A percentile compares a stretch with the other conserved stretches of the same genome.
These are phyloP conservation scores for Ophiostoma novo-ulmi DNA, from an alignment of 2,329 filamentous ascomycete species.

Conservation along the genomic window DNA sequence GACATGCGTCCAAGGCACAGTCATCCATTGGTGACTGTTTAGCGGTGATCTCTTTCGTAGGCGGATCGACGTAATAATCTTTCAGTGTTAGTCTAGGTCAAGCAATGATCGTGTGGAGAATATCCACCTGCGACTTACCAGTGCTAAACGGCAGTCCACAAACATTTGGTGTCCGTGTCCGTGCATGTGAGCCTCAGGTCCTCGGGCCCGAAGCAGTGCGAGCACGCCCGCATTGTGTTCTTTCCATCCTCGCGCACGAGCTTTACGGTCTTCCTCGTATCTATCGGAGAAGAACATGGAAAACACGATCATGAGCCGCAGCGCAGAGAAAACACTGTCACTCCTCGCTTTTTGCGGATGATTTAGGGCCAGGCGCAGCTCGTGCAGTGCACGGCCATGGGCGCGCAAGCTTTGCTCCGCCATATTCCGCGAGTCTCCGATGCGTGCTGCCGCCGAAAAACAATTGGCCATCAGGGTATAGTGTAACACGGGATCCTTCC, in stretches of 20 bases:
- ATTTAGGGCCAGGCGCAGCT: slow-evolving; percentile 26
- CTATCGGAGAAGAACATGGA: slow-evolving; percentile 29
- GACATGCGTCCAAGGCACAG: slow-evolving; percentile 26
- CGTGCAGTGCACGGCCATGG: slow-evolving; percentile 28
- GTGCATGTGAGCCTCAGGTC: slow-evolving; percentile 25
- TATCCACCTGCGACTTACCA: slow-evolving; percentile 20
- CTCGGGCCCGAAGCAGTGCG: slow-evolving; percentile 24
- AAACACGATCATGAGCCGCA: slow-evolving; percentile 29
- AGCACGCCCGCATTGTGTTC: slow-evolving; percentile 27
- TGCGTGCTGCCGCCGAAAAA: slow-evolving; percentile 25
- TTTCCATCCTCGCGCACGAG: slow-evolving; percentile 27
- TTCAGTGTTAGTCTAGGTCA: not conserved
- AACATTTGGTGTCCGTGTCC: slow-evolving; percentile 29
- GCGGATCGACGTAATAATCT: slow-evolving; percentile 26
- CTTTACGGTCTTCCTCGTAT: slow-evolving; percentile 26
- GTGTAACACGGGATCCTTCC: slow-evolving; percentile 26
- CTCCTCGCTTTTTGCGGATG: slow-evolving; percentile 23
- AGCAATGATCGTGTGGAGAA: not conserved
- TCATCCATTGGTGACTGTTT: slow-evolving; percentile 27
- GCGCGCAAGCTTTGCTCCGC: slow-evolving; percentile 25
- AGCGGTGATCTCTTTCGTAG: slow-evolving; percentile 25
- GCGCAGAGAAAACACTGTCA: slow-evolving; percentile 27
- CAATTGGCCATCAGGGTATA: slow-evolving; percentile 27
- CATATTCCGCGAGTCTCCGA: slow-evolving; percentile 22
- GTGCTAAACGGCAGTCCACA: slow-evolving; percentile 27